Conservation (phyloP, 169 alveolate genomes). For the Plasmodium vivax region DNA sequence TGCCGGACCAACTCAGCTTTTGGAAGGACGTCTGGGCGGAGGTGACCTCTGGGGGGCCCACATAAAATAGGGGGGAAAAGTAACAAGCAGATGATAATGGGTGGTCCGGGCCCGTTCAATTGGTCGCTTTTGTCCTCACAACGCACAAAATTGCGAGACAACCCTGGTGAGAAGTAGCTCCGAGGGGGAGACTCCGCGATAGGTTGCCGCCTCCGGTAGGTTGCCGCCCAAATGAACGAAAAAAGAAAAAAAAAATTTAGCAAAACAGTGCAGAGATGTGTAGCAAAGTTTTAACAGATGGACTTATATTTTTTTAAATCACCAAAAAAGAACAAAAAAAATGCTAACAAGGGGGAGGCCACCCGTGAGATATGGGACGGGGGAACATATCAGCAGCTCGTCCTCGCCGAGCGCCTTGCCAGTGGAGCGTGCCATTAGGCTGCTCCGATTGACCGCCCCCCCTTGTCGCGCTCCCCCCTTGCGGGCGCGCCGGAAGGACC, state of each 20-base stretch:
- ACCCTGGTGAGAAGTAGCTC: not conserved
- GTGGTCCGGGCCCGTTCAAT: not conserved
- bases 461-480: not conserved
- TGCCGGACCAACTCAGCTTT: slow-evolving; percentile 10
- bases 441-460: not conserved
- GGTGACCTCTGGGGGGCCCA: not conserved
- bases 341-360: not conserved
- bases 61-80: not conserved
- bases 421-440: not conserved
- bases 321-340: too few relatives aligned
- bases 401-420: not conserved
- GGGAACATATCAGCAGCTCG: not conserved
- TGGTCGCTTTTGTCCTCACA: not conserved
- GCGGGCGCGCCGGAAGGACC: not conserved
- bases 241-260: not conserved
- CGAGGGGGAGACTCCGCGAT: not conserved
- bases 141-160: not conserved
- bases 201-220: not conserved
- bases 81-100: not conserved
- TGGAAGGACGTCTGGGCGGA: slow-evolving; percentile 2
- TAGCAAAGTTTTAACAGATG: not conserved
- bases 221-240: not conserved
- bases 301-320: not conserved
- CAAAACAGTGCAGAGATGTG: not conserved
- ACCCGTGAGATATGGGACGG: too few relatives aligned